phyloP scores from a whole-genome alignment of 1,284 basidiomycete species.

The Amylostereum chailletii region DNA sequence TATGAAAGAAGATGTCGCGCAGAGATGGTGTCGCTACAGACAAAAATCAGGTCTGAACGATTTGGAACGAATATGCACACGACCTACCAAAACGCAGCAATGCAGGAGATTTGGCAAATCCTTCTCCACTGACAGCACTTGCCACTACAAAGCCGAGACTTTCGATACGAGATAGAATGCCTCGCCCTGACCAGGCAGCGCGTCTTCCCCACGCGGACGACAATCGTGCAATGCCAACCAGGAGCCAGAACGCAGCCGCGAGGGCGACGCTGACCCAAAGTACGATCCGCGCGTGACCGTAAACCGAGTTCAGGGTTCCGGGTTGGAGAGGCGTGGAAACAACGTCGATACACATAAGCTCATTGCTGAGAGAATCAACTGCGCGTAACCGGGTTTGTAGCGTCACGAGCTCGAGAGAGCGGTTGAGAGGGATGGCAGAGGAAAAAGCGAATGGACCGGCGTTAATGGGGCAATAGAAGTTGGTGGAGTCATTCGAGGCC shows the following conservation, averaged over 20 bases:
- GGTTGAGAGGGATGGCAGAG: slow-evolving; percentile 62
- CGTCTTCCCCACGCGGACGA: slow-evolving; percentile 78
- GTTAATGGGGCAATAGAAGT: slow-evolving; percentile 60
- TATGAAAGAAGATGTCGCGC: slow-evolving; percentile 88
- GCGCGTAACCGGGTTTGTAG: slow-evolving; percentile 79
- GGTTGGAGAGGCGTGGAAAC: slow-evolving; percentile 70
- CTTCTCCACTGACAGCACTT: slow-evolving; percentile 89
- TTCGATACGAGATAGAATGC: slow-evolving; percentile 61
- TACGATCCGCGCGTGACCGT: slow-evolving; percentile 71
- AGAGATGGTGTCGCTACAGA: slow-evolving; percentile 80
- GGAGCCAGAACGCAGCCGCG: slow-evolving; percentile 73
- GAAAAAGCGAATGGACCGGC: slow-evolving; percentile 79
- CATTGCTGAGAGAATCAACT: slow-evolving; percentile 75
- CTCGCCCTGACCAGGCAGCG: slow-evolving; percentile 44
- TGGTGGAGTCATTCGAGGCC: slow-evolving; percentile 29
- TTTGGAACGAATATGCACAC: slow-evolving; percentile 11
- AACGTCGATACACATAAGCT: slow-evolving; percentile 79
- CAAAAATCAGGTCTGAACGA: not conserved
- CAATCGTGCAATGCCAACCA: slow-evolving; percentile 74
- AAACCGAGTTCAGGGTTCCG: slow-evolving; percentile 37
- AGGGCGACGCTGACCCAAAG: slow-evolving; percentile 80
- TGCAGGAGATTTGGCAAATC: slow-evolving; percentile 77
- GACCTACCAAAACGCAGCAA: slow-evolving; percentile 80
- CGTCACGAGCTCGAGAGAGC: slow-evolving; percentile 72
- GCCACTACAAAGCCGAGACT: slow-evolving; percentile 81